Evolutionary conservation across 2,329 filamentous ascomycete species (phyloP).

Genomic region (Neonectria coccinea): DNA sequence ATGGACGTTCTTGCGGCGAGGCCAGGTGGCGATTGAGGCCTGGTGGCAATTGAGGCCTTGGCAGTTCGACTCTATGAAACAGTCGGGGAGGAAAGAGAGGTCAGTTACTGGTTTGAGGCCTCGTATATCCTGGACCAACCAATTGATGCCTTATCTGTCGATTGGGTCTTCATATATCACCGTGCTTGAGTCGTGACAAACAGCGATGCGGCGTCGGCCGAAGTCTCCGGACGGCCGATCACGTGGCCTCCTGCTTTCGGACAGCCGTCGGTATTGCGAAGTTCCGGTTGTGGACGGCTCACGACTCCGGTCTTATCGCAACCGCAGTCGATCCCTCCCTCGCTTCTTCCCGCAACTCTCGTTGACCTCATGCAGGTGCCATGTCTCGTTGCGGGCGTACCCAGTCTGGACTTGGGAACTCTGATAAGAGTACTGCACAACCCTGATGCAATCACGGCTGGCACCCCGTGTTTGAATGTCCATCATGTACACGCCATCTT

Average conservation of each 20-base stretch:
- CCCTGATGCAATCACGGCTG: background rate
- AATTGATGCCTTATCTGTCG: slow-evolving; percentile 3
- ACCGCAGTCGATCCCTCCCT: background rate
- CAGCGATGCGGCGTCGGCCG: background rate
- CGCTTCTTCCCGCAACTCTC: too few species aligned
- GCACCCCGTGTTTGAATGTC: background rate
- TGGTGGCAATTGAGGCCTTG: background rate
- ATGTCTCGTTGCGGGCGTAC: background rate
- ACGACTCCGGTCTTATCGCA: background rate
- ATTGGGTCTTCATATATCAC: slow-evolving; percentile 6
- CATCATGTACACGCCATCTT: background rate
- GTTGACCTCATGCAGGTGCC: background rate
- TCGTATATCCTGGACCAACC: background rate
- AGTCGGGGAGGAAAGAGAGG: background rate
- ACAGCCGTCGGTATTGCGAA: background rate
- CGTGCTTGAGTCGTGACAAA: background rate
- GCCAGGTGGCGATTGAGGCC: background rate
- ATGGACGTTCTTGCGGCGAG: background rate
- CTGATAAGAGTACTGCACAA: background rate
- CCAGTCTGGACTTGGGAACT: background rate
- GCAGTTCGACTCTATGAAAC: background rate
- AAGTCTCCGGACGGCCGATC: background rate
- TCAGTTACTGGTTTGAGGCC: background rate
- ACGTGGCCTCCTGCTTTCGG: background rate
- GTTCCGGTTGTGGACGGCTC: background rate